Base-by-base conservation (phyloP, 495 filamentous ascomycete genomes). In the Delitschia confertaspora region DNA sequence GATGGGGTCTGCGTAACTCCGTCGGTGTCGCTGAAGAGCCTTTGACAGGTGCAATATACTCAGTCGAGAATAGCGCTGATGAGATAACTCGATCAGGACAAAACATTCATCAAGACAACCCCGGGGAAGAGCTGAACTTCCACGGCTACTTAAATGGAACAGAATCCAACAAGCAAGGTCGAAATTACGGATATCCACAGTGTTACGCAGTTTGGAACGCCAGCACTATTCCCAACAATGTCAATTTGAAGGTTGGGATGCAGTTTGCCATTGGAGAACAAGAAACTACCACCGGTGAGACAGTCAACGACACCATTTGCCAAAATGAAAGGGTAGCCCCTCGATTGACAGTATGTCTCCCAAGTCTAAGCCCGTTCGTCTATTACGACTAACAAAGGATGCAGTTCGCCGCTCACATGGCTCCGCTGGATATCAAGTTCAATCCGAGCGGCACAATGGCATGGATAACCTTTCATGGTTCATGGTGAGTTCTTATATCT, bases 61-160 rank as follows among this genome's bases (percentile, higher is more conserved):
- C 69, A 5, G 82, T 87, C 13, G 83, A 88, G 58, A 88, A 87
- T 55, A 78, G 72, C 21, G 78, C 72, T 3, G 82, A 87, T 53
- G 38, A 81, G 5, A 65, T 85, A n/a, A 49, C 39, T 6, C 69
- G 82, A 8, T 53, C 70, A 48, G 70, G 69, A 0, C 45, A 60
- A 14, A 79, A 85, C 47, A 72, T 85, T 25, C 79, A 84, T 52
- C 54, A 73, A 29, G 68, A 84, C 27, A 86, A 86, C 49, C 83
- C 83, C 0, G 80, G 76, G 9, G 83, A 86, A 56, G 80, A 86
- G 51, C 59, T 86, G 42, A 88, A 86, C 56, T 83, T 69, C 60
- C 76, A 80, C 10, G 83, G 82, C 1, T 68, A 69, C 30, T 64
- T 84, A 3, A 69, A 74, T 41, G 59, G 58, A 1, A 66, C 73